phyloP scores from a whole-genome alignment of 768 basidiomycete genomes.

The Podaxis sp. region DNA sequence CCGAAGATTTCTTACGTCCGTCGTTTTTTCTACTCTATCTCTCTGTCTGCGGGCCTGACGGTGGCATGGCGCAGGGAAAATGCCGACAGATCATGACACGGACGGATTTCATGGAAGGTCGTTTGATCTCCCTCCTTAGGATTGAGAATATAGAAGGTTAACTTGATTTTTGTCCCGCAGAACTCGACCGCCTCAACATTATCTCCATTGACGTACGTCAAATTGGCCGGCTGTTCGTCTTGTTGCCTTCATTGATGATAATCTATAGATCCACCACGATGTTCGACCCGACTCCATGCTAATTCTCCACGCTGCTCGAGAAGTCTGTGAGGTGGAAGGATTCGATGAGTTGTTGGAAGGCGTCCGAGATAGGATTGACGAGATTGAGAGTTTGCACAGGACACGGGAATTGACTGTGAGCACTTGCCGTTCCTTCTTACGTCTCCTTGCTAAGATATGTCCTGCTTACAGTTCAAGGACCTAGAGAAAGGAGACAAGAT shows the following conservation, averaged over 20 bases:
- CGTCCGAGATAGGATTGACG: conserved; percentile 77
- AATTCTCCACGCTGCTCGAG: conserved; percentile 68
- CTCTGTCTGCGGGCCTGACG: background rate
- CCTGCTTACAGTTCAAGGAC: conserved; percentile 44
- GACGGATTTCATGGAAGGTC: conserved; percentile 79
- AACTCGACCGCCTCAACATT: conserved; percentile 68
- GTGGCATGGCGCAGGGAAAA: conserved; percentile 43
- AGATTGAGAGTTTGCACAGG: conserved; percentile 83
- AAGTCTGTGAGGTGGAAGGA: conserved; percentile 70
- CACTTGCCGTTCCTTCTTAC: conserved; percentile 15
- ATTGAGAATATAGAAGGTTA: background rate
- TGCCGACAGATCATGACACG: conserved; percentile 84
- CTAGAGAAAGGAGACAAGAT: conserved; percentile 47
- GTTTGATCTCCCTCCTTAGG: conserved; percentile 18
- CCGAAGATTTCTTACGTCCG: conserved; percentile 65
- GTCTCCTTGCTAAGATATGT: background rate
- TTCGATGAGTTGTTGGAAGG: conserved; percentile 77
- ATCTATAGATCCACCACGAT: conserved; percentile 60
- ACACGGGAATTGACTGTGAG: conserved; percentile 75
- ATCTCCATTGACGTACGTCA: conserved; percentile 73
- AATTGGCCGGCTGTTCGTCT: background rate
- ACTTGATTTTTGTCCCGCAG: conserved; percentile 27
- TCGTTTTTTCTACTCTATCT: background rate
- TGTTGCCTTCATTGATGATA: conserved; percentile 13
- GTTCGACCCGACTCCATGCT: conserved; percentile 82